Evolutionary conservation across 352 stramenopile species (phyloP).

Genomic region (Aphanomyces astaci): DNA sequence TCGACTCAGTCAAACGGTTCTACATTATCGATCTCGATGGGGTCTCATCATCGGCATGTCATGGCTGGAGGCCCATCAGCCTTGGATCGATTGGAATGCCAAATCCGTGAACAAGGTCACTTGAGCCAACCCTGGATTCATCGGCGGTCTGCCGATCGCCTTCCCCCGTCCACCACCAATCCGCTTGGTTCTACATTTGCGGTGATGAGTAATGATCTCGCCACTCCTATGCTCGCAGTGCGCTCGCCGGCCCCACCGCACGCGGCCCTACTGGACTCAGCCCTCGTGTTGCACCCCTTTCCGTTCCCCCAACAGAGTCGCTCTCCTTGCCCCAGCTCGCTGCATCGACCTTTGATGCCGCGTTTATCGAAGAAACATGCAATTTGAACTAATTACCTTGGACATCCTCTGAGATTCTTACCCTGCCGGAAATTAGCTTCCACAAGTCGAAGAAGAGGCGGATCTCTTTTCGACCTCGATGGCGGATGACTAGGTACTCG

Average conservation of each 20-base stretch:
- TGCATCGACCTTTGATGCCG: no score
- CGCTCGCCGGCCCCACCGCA: background rate
- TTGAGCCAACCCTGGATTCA: background rate
- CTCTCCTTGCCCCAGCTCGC: no score
- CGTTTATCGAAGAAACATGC: no score
- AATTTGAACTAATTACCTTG: no score
- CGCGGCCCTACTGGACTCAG: background rate
- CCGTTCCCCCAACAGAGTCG: background rate
- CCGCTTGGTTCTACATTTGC: background rate
- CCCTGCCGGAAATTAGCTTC: no score
- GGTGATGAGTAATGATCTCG: background rate
- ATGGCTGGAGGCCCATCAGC: background rate
- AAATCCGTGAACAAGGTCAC: background rate
- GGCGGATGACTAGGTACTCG: no score
- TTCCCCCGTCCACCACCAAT: background rate
- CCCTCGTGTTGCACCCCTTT: background rate
- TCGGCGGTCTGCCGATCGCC: background rate
- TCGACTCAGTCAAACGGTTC: background rate
- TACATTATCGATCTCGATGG: conserved; percentile 5
- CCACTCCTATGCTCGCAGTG: background rate
- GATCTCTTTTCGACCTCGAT: no score
- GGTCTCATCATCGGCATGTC: background rate
- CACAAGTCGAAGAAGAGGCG: no score
- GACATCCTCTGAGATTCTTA: no score
- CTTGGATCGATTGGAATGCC: background rate